These are phyloP conservation scores for Phytophthora macrochlamydospora DNA, from an alignment of 352 stramenopile species.

Conservation along the genomic window DNA sequence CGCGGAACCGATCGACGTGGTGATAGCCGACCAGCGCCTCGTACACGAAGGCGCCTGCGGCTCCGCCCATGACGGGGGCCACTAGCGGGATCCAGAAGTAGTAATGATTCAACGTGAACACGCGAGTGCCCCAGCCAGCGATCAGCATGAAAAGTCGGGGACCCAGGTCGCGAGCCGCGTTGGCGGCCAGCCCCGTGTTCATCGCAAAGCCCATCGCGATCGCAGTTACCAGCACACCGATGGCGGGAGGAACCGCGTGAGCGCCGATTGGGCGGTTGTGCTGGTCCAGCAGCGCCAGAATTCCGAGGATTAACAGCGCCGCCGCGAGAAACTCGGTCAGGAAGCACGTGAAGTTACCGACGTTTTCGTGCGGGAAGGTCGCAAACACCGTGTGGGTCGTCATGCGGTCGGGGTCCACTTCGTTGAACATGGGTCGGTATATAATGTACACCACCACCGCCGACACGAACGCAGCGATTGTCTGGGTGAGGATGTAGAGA, in stretches of 20 bases:
- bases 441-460: conserved; percentile 48
- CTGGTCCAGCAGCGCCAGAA: conserved; percentile 74
- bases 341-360: conserved; percentile 42
- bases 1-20: conserved; percentile 43
- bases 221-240: conserved; percentile 72
- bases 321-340: conserved; percentile 42
- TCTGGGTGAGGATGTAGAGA: conserved; percentile 48
- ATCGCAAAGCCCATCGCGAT: conserved; percentile 81
- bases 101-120: conserved; percentile 68
- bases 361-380: conserved; percentile 38
- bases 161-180: conserved; percentile 71
- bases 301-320: conserved; percentile 62
- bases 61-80: conserved; percentile 62
- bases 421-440: conserved; percentile 54
- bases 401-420: conserved; percentile 38
- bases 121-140: conserved; percentile 66
- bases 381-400: conserved; percentile 43
- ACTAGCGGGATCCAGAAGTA: conserved; percentile 81
- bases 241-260: conserved; percentile 71
- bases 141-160: conserved; percentile 68
- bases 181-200: conserved; percentile 83
- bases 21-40: conserved; percentile 60
- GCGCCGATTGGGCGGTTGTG: conserved; percentile 74
- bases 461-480: conserved; percentile 42
- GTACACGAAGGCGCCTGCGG: conserved; percentile 62